A percentile compares a stretch with the other conserved stretches of the same genome.
Evolutionary conservation across 257 asterid species (phyloP).

Genomic region (Gentiana macrophylla): DNA sequence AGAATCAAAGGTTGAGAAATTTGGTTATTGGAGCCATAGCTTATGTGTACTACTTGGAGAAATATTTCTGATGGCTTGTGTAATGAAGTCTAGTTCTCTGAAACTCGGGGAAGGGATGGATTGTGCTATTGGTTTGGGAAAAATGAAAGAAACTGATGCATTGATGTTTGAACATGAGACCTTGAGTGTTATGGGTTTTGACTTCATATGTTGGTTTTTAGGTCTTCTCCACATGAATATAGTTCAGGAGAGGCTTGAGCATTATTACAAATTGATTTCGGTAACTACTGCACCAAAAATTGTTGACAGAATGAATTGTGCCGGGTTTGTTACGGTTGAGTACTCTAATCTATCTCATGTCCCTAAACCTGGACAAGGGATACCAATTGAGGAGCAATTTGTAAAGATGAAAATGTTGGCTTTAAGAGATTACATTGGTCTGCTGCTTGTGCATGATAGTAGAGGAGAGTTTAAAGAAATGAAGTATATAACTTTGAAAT

Average conservation of each 20-base stretch:
- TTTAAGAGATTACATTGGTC: conserved; percentile 89
- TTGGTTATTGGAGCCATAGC: no score
- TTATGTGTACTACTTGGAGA: no score
- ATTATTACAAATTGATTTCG: conserved; percentile 79
- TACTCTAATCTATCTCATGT: conserved; percentile 93
- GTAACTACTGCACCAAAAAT: conserved; percentile 98
- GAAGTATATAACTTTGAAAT: conserved; percentile 50
- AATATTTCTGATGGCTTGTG: no score
- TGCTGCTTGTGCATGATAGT: conserved; percentile 93
- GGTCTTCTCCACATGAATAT: conserved; percentile 99
- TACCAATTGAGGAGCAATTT: conserved; percentile 85
- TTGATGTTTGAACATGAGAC: conserved; percentile 88
- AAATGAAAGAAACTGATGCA: no score
- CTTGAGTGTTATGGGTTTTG: conserved; percentile 99
- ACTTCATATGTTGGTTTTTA: conserved; percentile 95
- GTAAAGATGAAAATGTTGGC: conserved; percentile 96
- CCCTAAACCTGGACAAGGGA: conserved; percentile 92
- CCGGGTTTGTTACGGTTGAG: conserved; percentile 76
- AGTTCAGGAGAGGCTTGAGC: conserved; percentile 99
- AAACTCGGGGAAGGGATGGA: no score
- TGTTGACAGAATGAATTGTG: conserved; percentile 72
- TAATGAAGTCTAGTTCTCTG: no score
- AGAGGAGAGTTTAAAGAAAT: conserved; percentile 93
- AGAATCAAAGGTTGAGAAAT: no score
- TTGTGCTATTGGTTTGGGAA: no score